These are phyloP conservation scores for Wickerhamomyces ciferrii DNA, from an alignment of 805 yeast genomes.

Conservation along the genomic window DNA sequence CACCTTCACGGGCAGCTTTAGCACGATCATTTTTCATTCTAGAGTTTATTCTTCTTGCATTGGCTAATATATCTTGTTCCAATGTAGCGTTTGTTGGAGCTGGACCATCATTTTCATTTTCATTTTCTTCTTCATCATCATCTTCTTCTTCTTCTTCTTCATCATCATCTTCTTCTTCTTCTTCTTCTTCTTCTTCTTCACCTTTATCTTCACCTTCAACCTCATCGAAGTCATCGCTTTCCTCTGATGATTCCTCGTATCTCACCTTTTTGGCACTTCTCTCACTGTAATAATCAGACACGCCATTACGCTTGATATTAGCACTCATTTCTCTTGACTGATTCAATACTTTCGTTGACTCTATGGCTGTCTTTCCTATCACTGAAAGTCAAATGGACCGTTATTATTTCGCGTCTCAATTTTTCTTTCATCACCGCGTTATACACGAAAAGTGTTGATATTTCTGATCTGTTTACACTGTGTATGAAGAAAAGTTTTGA, in stretches of 20 bases:
- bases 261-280: neutral
- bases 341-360: too few species aligned
- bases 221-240: slow-evolving; percentile 3
- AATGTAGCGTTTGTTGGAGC: neutral
- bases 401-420: too few species aligned
- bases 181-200: slow-evolving; percentile 9
- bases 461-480: too few species aligned
- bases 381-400: too few species aligned
- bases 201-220: slow-evolving; percentile 4
- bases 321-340: neutral
- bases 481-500: too few species aligned
- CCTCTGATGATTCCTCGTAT: slow-evolving; percentile 1
- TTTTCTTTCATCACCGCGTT: too few species aligned
- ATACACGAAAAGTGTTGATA: too few species aligned
- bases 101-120: neutral
- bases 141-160: slow-evolving; percentile 6
- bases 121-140: slow-evolving; percentile 3
- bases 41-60: slow-evolving; percentile 25
- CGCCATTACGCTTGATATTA: neutral
- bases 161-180: slow-evolving; percentile 8
- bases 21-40: slow-evolving; percentile 34
- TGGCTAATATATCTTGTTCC: slow-evolving; percentile 25
- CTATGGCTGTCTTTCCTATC: too few species aligned
- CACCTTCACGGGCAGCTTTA: slow-evolving; percentile 53
- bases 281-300: neutral